Percentiles rank a stretch among this genome's conserved stretches.
These are phyloP conservation scores for Myxozyma nipponensis DNA, from an alignment of 805 yeast genomes.

Conservation along the genomic window DNA sequence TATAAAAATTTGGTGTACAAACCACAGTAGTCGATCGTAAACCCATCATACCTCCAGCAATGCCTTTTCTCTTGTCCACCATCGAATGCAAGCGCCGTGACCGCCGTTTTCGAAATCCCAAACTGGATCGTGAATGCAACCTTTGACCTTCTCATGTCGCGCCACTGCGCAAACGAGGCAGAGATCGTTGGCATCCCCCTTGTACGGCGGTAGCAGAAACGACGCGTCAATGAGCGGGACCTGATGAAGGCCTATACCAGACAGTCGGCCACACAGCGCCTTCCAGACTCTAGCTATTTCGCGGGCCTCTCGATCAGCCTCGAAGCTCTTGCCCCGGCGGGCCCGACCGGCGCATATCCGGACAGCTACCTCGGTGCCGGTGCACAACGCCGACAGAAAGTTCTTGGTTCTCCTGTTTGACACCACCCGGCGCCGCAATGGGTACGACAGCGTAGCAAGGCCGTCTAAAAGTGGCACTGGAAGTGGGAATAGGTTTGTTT, in stretches of 20 bases:
- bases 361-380: slow-evolving; percentile 20
- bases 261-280: slow-evolving; percentile 17
- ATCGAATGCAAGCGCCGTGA: slow-evolving; percentile 20
- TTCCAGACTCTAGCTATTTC: slow-evolving; percentile 23
- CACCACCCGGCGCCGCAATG: slow-evolving; percentile 22
- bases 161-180: slow-evolving; percentile 26
- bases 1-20: no score
- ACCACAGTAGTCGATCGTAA: background rate
- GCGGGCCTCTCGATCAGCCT: slow-evolving; percentile 26
- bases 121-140: slow-evolving; percentile 5
- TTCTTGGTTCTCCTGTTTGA: slow-evolving; percentile 16
- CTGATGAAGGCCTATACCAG: slow-evolving; percentile 23
- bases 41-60: no score
- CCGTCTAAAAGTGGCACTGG: slow-evolving; percentile 22
- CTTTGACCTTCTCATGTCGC: slow-evolving; percentile 16
- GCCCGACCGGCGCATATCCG: slow-evolving; percentile 27
- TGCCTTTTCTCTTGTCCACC: slow-evolving; percentile 29
- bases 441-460: slow-evolving; percentile 22
- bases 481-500: slow-evolving; percentile 21
- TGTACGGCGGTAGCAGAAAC: slow-evolving; percentile 8
- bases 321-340: slow-evolving; percentile 20
- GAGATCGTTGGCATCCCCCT: slow-evolving; percentile 13
- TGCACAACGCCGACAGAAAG: slow-evolving; percentile 17
- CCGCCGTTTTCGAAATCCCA: slow-evolving; percentile 26
- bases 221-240: slow-evolving; percentile 22